Evolutionary conservation across 139 green algal species (phyloP).

Genomic region (Raphidocelis subcapitata): DNA sequence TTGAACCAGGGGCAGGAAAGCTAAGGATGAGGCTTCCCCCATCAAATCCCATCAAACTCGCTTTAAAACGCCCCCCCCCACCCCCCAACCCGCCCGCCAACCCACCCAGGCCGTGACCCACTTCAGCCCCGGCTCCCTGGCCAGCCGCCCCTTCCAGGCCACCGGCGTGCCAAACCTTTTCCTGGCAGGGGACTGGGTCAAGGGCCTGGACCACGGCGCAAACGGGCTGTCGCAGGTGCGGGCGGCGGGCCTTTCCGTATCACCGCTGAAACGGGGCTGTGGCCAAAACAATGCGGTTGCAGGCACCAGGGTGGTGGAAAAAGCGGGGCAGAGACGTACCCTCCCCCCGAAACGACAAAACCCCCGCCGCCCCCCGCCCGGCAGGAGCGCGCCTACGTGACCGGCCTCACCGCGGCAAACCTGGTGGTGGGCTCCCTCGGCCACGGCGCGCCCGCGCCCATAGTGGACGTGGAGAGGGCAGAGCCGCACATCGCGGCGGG

Average conservation of each 20-base stretch:
- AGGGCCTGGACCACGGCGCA: slow-evolving; percentile 72
- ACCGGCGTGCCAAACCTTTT: slow-evolving; percentile 76
- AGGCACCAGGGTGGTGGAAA: too few species aligned
- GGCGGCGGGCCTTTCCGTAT: neutral
- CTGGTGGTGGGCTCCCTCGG: slow-evolving; percentile 48
- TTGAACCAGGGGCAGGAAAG: too few species aligned
- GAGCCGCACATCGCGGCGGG: slow-evolving; percentile 78
- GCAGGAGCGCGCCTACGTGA: slow-evolving; percentile 84
- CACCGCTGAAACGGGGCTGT: neutral
- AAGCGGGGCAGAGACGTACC: too few species aligned
- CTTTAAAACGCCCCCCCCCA: too few species aligned
- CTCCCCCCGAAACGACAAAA: too few species aligned
- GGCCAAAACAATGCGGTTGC: neutral
- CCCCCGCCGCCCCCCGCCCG: neutral
- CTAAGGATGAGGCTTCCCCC: too few species aligned
- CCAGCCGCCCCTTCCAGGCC: slow-evolving; percentile 55
- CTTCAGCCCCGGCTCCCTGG: slow-evolving; percentile 70
- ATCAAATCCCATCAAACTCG: too few species aligned
- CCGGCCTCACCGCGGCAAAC: slow-evolving; percentile 79
- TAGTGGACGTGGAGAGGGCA: slow-evolving; percentile 60
- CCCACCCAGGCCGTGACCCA: slow-evolving; percentile 78
- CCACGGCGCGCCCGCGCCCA: slow-evolving; percentile 27
- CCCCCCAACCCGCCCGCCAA: too few species aligned
- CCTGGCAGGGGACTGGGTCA: slow-evolving; percentile 86
- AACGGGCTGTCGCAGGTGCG: slow-evolving; percentile 65